Evolutionary conservation across 2,329 filamentous ascomycete species (phyloP).

Genomic region (Didymella pinodella): DNA sequence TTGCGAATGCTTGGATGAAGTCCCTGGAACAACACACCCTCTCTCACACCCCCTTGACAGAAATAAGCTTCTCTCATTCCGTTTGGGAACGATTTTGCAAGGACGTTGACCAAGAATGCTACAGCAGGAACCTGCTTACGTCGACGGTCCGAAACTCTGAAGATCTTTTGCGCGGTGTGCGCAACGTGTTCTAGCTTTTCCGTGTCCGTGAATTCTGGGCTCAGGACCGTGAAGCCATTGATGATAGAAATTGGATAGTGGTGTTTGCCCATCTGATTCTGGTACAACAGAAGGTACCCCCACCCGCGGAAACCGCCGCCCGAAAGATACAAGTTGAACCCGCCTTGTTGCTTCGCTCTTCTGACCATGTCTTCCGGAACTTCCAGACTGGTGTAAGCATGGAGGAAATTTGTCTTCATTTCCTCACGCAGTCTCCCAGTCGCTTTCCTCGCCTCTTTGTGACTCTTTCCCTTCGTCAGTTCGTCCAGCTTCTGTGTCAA

Average conservation of each 20-base stretch:
- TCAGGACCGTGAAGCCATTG: not conserved
- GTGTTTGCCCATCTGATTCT: not conserved
- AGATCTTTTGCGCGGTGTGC: not conserved
- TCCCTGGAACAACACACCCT: not conserved
- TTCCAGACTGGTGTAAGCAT: not conserved
- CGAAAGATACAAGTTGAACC: not conserved
- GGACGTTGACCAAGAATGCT: not conserved
- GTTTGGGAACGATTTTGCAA: not conserved
- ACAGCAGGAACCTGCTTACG: not conserved
- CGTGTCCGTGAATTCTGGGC: not conserved
- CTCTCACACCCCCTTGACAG: not conserved
- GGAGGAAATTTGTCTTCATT: not conserved
- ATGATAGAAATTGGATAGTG: not conserved
- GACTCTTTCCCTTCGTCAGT: not conserved
- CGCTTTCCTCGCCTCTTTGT: not conserved
- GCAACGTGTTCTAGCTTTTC: not conserved
- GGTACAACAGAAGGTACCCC: not conserved
- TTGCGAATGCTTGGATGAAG: not conserved
- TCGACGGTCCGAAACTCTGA: not conserved
- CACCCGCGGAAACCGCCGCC: not conserved
- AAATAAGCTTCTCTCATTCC: not conserved
- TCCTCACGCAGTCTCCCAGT: not conserved
- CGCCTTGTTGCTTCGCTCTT: not conserved
- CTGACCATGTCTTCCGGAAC: not conserved
- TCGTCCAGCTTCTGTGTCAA: not conserved